phyloP scores from a whole-genome alignment of 2,329 filamentous ascomycete genomes.

The Ophiostoma sp. region DNA sequence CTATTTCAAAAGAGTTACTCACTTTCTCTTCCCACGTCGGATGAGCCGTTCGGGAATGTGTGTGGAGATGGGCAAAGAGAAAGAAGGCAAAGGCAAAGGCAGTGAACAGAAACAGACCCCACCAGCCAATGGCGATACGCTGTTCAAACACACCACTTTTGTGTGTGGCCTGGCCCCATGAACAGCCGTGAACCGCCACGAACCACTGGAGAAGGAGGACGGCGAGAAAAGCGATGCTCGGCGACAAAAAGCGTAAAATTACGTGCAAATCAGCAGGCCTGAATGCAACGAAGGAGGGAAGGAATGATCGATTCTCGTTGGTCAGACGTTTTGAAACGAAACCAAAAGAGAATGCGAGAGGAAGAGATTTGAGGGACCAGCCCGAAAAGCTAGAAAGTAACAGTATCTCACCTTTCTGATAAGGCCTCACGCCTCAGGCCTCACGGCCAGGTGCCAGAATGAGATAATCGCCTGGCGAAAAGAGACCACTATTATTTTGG shows the following conservation, averaged over 20 bases:
- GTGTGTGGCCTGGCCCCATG: neutral
- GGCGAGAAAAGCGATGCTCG: too few relatives aligned
- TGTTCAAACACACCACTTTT: constrained; percentile 24
- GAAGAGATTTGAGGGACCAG: neutral
- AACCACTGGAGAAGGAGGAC: constrained; percentile 3
- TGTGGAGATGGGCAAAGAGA: neutral
- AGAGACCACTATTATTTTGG: neutral
- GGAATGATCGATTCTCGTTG: constrained; percentile 1
- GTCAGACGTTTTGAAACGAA: constrained; percentile 12
- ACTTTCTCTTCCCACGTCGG: neutral
- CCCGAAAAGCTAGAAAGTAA: neutral
- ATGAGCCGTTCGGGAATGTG: neutral
- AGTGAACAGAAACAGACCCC: neutral
- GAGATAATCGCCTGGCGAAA: neutral
- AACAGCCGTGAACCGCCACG: neutral
- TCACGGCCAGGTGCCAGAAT: neutral
- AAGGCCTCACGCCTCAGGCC: neutral
- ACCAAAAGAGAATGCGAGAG: neutral
- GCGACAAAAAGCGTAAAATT: too few relatives aligned
- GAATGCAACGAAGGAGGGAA: neutral
- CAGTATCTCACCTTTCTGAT: neutral
- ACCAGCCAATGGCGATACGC: constrained; percentile 28
- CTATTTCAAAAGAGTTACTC: neutral
- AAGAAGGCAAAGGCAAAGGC: neutral
- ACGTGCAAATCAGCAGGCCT: neutral